A percentile compares a stretch with the other conserved stretches of the same genome.
These are phyloP conservation scores for Dictyostelium purpureum DNA, from an alignment of 78 protist species.

Conservation along the genomic window DNA sequence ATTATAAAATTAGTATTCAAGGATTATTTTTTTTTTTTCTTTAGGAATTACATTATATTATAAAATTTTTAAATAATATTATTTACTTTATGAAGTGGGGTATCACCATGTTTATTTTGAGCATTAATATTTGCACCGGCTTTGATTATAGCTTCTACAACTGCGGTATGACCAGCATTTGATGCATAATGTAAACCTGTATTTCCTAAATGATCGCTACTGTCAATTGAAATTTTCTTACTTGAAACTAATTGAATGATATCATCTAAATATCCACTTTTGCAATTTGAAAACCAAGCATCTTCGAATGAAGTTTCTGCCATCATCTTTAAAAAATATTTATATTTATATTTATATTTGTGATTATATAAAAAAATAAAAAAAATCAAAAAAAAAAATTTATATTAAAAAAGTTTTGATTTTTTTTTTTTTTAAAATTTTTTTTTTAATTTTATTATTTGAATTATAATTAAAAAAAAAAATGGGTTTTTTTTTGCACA, in stretches of 20 bases:
- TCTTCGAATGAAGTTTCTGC: conserved; percentile 41
- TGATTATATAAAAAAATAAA: too few relatives aligned
- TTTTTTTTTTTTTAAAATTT: too few relatives aligned
- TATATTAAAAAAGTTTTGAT: too few relatives aligned
- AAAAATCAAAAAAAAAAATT: too few relatives aligned
- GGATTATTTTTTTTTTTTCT: too few relatives aligned
- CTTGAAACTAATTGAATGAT: neutral
- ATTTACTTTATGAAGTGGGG: conserved; percentile 66
- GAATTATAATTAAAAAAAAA: too few relatives aligned
- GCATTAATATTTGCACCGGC: conserved; percentile 50
- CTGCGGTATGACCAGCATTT: conserved; percentile 52
- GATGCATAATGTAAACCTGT: conserved; percentile 78
- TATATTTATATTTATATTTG: too few relatives aligned
- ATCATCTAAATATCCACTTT: conserved; percentile 19
- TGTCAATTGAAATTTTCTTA: conserved; percentile 26
- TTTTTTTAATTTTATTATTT: too few relatives aligned
- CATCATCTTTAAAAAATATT: too few relatives aligned
- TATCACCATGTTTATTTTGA: conserved; percentile 60
- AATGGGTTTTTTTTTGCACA: too few relatives aligned
- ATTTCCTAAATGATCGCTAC: conserved; percentile 57
- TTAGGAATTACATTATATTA: neutral
- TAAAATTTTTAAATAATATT: neutral
- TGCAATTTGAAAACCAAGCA: conserved; percentile 60
- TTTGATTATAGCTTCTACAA: conserved; percentile 23
- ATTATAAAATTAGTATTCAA: neutral